These are phyloP conservation scores for Rhododendron simsii DNA, from an alignment of 148 eudicot genomes.

Conservation along the genomic window DNA sequence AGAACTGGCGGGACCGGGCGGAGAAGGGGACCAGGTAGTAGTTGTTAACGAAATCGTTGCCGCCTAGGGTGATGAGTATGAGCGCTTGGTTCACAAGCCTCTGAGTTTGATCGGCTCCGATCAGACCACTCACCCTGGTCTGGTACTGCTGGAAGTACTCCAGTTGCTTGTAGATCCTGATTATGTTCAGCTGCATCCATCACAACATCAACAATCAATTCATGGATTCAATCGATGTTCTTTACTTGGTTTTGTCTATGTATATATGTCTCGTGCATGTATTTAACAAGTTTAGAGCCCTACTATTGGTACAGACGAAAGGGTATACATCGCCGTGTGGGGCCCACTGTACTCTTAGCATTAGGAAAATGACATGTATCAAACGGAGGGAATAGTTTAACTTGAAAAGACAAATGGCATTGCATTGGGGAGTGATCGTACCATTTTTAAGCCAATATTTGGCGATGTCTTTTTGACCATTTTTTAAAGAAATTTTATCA, in stretches of 20 bases:
- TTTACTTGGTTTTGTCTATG: background rate
- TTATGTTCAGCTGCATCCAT: slow-evolving; percentile 37
- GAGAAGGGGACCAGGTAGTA: slow-evolving; percentile 48
- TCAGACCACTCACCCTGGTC: slow-evolving; percentile 23
- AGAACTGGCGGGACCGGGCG: slow-evolving; percentile 43
- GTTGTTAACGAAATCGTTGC: slow-evolving; percentile 56
- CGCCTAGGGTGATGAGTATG: slow-evolving; percentile 46
- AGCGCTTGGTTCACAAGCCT: slow-evolving; percentile 32
- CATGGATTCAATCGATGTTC: background rate
- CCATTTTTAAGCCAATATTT: too few relatives aligned
- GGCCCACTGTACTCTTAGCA: too few relatives aligned
- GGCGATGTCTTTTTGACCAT: too few relatives aligned
- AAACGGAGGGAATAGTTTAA: too few relatives aligned
- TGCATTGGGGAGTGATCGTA: too few relatives aligned
- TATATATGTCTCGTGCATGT: background rate
- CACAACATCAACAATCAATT: background rate
- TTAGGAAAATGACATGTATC: too few relatives aligned
- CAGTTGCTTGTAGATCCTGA: slow-evolving; percentile 33
- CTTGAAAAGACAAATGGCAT: too few relatives aligned
- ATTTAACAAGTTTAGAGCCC: too few relatives aligned
- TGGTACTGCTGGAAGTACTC: slow-evolving; percentile 51
- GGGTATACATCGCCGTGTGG: too few relatives aligned
- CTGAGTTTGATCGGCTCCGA: slow-evolving; percentile 32
- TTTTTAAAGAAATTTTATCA: too few relatives aligned
- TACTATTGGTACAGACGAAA: too few relatives aligned